Conservation (phyloP, 345 rosid genomes). For the Eucalyptus polyanthemos region DNA sequence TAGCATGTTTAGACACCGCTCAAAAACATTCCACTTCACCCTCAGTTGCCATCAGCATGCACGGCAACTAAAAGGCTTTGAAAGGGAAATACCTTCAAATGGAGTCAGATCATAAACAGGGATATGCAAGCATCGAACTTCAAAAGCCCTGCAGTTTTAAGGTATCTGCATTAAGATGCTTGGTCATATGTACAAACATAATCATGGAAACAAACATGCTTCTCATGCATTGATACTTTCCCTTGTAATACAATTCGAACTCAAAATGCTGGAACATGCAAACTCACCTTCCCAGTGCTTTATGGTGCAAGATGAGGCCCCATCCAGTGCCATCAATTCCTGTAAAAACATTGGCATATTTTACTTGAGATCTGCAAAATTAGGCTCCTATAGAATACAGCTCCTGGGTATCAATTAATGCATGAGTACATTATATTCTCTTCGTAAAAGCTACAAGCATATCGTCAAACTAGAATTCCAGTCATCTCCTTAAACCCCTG, state of each 20-base stretch:
- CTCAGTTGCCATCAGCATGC: background rate
- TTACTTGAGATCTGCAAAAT: background rate
- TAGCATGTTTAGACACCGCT: background rate
- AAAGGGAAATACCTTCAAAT: constrained; percentile 41
- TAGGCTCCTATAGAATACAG: background rate
- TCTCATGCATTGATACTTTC: background rate
- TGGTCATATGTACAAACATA: background rate
- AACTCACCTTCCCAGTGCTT: constrained; percentile 85
- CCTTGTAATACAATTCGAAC: background rate
- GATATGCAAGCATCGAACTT: constrained; percentile 79
- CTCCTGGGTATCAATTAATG: background rate
- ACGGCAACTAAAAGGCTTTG: background rate
- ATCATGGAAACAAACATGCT: background rate
- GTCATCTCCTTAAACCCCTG: background rate
- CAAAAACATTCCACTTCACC: background rate
- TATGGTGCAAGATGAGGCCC: constrained; percentile 78
- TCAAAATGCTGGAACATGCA: background rate
- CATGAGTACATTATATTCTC: background rate
- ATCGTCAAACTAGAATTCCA: background rate
- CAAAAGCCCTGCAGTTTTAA: constrained; percentile 53
- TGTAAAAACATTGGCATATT: background rate
- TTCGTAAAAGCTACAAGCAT: background rate
- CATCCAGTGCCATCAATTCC: constrained; percentile 79
- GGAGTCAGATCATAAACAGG: constrained; percentile 74
- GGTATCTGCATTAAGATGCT: background rate